Evolutionary conservation across 2,329 filamentous ascomycete genomes (phyloP), one percentile per base, ranked within the genome.

Genomic region (Saccharata proteae): DNA sequence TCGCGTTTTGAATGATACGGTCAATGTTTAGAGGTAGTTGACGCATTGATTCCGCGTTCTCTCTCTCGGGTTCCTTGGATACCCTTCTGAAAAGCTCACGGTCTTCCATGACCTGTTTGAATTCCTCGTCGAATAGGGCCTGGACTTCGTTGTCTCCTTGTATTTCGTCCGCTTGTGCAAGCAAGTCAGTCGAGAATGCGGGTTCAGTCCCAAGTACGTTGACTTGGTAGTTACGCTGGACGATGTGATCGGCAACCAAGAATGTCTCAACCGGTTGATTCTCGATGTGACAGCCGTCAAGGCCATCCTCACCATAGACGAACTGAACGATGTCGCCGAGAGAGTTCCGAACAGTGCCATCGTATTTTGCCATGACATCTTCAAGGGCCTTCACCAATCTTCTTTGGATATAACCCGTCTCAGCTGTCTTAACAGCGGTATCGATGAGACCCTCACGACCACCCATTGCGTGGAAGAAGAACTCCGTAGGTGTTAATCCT

Each of bases 391-490:
- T 98, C 49, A 98, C 90, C 26, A 98, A 71, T 67, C 92, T 85
- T 62, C 90, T 83, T 60, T 98, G 92, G 43, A 98, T 98, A 57
- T 98, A 98, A 61, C 90, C 90, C 36, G 92, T 98, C 59, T 98
- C 92, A 13, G 90, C 90, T 42, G 90, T 98, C 71, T 98, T 98
- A 61, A 98, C 92, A 43, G 90, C 90, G 31, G 90, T 98, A 70
- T 98, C 90, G 47, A 98, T 98, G 34, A 98, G 70, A 93, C 90
- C 90, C 62, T 98, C 90, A 66, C 90, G 77, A 84, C 90, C 90
- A 68, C 90, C 90, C 90, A 98, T 98, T 52, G 90, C 90, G 71
- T 98, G 90, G 71, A 98, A 98, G 66, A 94, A 98, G 63, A 98
- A 98, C 46, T 98, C 90, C 1, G 82, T 79, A 0, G 90, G 90